These are phyloP conservation scores for Aureobasidium subglaciale DNA, from an alignment of 2,329 filamentous ascomycete species.

Conservation along the genomic window DNA sequence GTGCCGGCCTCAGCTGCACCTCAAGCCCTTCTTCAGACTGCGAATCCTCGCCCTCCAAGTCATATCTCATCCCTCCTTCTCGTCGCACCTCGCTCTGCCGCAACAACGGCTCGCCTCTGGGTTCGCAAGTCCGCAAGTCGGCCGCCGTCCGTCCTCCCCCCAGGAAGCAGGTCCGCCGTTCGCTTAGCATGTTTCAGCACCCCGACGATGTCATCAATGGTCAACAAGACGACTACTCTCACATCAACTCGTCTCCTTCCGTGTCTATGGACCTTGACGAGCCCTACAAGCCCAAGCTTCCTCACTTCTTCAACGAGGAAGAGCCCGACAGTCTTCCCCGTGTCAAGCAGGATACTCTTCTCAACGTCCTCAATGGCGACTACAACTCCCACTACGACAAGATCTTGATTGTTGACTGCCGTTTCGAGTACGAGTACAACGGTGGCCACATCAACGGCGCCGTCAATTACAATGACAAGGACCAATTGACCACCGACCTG, in stretches of 20 bases:
- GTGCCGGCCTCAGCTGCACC: slow-evolving; percentile 31
- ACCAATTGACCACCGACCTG: slow-evolving; percentile 69
- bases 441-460: slow-evolving; percentile 92
- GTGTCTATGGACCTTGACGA: slow-evolving; percentile 76
- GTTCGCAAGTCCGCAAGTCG: slow-evolving; percentile 61
- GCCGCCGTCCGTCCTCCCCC: slow-evolving; percentile 57
- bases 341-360: slow-evolving; percentile 72
- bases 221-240: slow-evolving; percentile 55
- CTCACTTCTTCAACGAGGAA: slow-evolving; percentile 75
- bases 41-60: slow-evolving; percentile 57
- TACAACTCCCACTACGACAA: slow-evolving; percentile 70
- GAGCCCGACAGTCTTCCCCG: slow-evolving; percentile 81
- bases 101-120: slow-evolving; percentile 68
- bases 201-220: slow-evolving; percentile 80
- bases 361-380: slow-evolving; percentile 81
- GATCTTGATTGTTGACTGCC: slow-evolving; percentile 86
- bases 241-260: slow-evolving; percentile 49
- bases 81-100: slow-evolving; percentile 60
- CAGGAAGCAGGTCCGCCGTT: slow-evolving; percentile 82
- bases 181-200: slow-evolving; percentile 96
- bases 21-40: slow-evolving; percentile 65
- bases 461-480: slow-evolving; percentile 96
- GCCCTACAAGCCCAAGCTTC: slow-evolving; percentile 63
- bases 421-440: slow-evolving; percentile 98
- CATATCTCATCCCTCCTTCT: slow-evolving; percentile 50